Conservation (phyloP, 2,329 filamentous ascomycete species). For the Aspergillus ibericus region DNA sequence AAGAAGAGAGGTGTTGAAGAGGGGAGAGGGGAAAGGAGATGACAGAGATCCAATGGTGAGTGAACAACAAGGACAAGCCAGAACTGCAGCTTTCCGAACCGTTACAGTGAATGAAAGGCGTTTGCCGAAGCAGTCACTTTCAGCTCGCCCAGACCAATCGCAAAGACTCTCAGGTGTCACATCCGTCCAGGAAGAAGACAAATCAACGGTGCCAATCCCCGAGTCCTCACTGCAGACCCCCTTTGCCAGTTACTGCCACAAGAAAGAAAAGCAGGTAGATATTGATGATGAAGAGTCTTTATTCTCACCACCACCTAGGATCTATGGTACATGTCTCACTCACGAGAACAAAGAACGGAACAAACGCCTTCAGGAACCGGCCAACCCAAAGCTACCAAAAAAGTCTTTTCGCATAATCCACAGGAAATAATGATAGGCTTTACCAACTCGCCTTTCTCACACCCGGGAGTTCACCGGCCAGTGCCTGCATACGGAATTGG, state of each 20-base stretch:
- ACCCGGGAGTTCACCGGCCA: conserved; percentile 81
- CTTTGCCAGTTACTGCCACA: neutral
- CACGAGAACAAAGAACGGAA: conserved; percentile 5
- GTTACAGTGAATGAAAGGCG: neutral
- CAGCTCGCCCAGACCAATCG: neutral
- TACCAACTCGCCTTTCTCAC: conserved; percentile 98
- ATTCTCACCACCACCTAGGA: neutral
- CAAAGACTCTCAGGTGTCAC: neutral
- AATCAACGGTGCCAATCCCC: neutral
- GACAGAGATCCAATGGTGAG: neutral
- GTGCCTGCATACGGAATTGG: conserved; percentile 87
- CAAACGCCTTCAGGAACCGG: conserved; percentile 29
- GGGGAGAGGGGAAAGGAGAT: neutral
- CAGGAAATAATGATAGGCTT: neutral
- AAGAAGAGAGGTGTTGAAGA: neutral
- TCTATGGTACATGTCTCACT: conserved; percentile 18
- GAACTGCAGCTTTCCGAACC: conserved; percentile 8
- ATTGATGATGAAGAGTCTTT: neutral
- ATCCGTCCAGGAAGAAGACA: neutral
- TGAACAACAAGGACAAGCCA: neutral
- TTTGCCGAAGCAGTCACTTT: neutral
- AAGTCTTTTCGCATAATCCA: conserved; percentile 11
- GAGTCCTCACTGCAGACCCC: neutral
- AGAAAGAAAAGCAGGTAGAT: neutral
- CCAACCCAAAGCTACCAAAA: conserved; percentile 22